A percentile compares a stretch with the other conserved stretches of the same genome.
Conservation (phyloP, 176 grass and related monocot genomes). For the Aegilops sharonensis region DNA sequence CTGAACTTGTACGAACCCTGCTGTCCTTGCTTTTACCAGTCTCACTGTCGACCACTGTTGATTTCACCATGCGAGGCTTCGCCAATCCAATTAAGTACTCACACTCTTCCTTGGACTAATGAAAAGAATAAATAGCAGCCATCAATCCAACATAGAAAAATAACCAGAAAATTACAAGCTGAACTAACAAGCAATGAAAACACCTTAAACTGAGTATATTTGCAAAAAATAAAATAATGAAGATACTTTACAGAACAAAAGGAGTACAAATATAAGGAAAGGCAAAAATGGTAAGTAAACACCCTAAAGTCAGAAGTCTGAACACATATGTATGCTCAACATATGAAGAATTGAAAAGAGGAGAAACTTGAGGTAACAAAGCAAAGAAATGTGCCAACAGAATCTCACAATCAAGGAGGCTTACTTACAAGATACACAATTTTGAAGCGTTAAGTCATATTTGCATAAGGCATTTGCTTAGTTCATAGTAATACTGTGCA, state of each 20-base stretch:
- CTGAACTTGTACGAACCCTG: conserved; percentile 97
- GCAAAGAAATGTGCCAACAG: background rate
- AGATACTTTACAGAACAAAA: background rate
- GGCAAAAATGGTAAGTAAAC: background rate
- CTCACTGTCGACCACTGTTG: conserved; percentile 81
- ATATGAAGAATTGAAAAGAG: background rate
- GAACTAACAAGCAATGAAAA: background rate
- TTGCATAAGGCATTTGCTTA: background rate
- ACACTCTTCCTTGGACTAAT: conserved; percentile 92
- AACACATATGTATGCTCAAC: background rate
- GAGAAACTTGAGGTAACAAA: background rate
- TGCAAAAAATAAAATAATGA: too few species aligned
- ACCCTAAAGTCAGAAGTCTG: too few species aligned
- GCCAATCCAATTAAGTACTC: conserved; percentile 84
- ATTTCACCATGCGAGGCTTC: conserved; percentile 84
- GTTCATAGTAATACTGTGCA: background rate
- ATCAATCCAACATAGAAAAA: background rate
- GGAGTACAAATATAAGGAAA: background rate
- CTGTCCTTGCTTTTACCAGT: conserved; percentile 93
- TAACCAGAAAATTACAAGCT: background rate
- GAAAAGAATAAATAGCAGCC: conserved; percentile 21
- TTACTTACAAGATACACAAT: background rate
- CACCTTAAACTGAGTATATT: too few species aligned
- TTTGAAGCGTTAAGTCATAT: background rate
- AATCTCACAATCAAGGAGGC: background rate